phyloP scores from a whole-genome alignment of 768 basidiomycete species.

The Termitomyces sp. region DNA sequence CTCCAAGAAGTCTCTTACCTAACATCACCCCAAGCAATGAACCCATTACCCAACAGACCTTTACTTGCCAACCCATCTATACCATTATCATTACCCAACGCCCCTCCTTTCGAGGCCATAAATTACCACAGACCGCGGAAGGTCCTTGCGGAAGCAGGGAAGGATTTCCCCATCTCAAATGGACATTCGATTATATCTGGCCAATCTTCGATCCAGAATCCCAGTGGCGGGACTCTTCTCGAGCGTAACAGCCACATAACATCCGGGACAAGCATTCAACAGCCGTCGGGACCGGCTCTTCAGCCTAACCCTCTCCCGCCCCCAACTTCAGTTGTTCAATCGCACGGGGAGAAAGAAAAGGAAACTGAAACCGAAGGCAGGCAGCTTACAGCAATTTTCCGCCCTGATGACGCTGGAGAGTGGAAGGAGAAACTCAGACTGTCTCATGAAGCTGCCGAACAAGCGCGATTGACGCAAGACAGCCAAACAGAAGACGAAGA shows the following conservation, averaged over 20 bases:
- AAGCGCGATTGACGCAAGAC: slow-evolving; percentile 37
- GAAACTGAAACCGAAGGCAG: slow-evolving; percentile 45
- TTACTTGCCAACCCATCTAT: slow-evolving; percentile 61
- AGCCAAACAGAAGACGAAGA: slow-evolving; percentile 22
- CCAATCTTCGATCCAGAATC: slow-evolving; percentile 41
- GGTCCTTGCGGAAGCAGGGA: slow-evolving; percentile 66
- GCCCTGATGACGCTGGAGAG: slow-evolving; percentile 78
- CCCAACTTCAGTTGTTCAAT: slow-evolving; percentile 20
- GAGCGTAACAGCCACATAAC: slow-evolving; percentile 47
- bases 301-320: slow-evolving; percentile 30
- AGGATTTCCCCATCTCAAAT: slow-evolving; percentile 65
- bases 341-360: slow-evolving; percentile 34
- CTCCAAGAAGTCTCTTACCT: slow-evolving; percentile 97
- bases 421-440: slow-evolving; percentile 79
- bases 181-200: slow-evolving; percentile 51
- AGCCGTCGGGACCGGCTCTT: slow-evolving; percentile 13
- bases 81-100: slow-evolving; percentile 62
- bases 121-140: slow-evolving; percentile 79
- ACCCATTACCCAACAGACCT: slow-evolving; percentile 88
- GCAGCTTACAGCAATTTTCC: slow-evolving; percentile 75
- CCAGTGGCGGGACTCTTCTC: slow-evolving; percentile 35
- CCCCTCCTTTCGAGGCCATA: slow-evolving; percentile 69
- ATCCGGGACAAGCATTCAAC: slow-evolving; percentile 33
- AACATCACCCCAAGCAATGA: slow-evolving; percentile 95
- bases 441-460: slow-evolving; percentile 57